Conservation (phyloP, 1,284 basidiomycete species). For the Cryptococcus sp. region DNA sequence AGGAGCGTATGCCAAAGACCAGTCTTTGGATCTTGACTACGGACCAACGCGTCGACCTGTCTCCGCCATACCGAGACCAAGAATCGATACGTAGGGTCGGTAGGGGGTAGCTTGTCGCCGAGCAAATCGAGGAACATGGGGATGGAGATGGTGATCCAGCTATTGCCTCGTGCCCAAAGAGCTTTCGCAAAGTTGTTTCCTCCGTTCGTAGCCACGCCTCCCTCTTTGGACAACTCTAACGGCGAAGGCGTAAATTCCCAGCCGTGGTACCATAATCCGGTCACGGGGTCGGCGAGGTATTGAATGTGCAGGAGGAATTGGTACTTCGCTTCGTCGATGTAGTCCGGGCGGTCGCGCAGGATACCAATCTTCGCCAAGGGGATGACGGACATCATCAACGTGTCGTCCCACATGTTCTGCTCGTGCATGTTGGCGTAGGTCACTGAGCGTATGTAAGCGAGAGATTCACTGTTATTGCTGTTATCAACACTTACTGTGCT, state of each 20-base stretch:
- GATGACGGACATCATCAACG: slow-evolving; percentile 62
- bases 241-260: slow-evolving; percentile 39
- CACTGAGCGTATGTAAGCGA: slow-evolving; percentile 26
- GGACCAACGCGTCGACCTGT: slow-evolving; percentile 62
- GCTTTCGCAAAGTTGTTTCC: slow-evolving; percentile 59
- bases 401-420: slow-evolving; percentile 68
- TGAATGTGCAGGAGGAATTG: slow-evolving; percentile 60
- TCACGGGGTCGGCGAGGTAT: slow-evolving; percentile 42
- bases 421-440: slow-evolving; percentile 61
- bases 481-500: slow-evolving; percentile 57
- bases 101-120: slow-evolving; percentile 47
- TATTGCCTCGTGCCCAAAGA: slow-evolving; percentile 66
- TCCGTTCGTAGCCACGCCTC: slow-evolving; percentile 9
- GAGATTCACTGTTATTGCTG: neutral
- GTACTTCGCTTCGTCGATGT: slow-evolving; percentile 64
- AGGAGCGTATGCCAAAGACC: slow-evolving; percentile 67
- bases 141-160: slow-evolving; percentile 65
- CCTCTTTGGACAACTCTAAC: slow-evolving; percentile 10
- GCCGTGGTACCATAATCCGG: slow-evolving; percentile 54
- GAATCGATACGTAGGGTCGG: slow-evolving; percentile 58
- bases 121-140: slow-evolving; percentile 64
- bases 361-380: slow-evolving; percentile 65
- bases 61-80: slow-evolving; percentile 58
- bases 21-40: slow-evolving; percentile 57
- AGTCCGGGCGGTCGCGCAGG: slow-evolving; percentile 59